phyloP scores from a whole-genome alignment of 805 yeast species.

The Starmerella stigmatis region DNA sequence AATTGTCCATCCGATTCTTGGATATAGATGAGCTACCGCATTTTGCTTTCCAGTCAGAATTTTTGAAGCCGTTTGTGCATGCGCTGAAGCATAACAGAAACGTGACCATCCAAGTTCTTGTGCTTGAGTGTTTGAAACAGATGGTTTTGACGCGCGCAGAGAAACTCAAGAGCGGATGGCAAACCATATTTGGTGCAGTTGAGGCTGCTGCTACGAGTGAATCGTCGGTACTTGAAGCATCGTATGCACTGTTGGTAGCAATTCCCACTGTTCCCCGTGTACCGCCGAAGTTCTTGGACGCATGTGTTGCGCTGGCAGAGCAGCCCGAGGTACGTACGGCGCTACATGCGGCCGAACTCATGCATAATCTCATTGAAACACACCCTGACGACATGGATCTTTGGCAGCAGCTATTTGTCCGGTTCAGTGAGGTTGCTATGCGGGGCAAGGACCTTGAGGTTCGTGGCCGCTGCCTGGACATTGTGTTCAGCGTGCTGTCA shows the following conservation, averaged over 20 bases:
- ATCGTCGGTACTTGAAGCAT: slow-evolving; percentile 13
- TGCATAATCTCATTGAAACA: slow-evolving; percentile 37
- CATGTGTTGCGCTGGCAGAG: slow-evolving; percentile 72
- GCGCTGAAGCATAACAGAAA: slow-evolving; percentile 59
- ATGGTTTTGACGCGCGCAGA: slow-evolving; percentile 67
- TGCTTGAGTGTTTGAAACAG: slow-evolving; percentile 76
- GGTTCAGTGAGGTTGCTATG: slow-evolving; percentile 84
- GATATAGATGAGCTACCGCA: slow-evolving; percentile 91
- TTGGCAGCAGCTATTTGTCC: slow-evolving; percentile 43
- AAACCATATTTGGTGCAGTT: slow-evolving; percentile 69
- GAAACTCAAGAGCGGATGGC: slow-evolving; percentile 88
- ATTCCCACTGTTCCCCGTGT: slow-evolving; percentile 32
- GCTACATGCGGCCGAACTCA: slow-evolving; percentile 66
- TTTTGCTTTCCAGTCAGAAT: slow-evolving; percentile 90
- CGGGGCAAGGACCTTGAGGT: slow-evolving; percentile 90
- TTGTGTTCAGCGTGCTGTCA: slow-evolving; percentile 68
- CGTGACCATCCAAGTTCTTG: slow-evolving; percentile 72
- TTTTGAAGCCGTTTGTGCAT: slow-evolving; percentile 79
- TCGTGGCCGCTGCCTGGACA: slow-evolving; percentile 74
- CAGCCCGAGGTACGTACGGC: slow-evolving; percentile 68
- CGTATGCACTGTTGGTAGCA: slow-evolving; percentile 14
- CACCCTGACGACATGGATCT: slow-evolving; percentile 19
- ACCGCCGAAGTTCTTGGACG: slow-evolving; percentile 44
- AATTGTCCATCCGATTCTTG: slow-evolving; percentile 80
- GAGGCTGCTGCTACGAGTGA: slow-evolving; percentile 50